Evolutionary conservation across 495 filamentous ascomycete genomes (phyloP).

Genomic region (Elasticomyces elasticus): DNA sequence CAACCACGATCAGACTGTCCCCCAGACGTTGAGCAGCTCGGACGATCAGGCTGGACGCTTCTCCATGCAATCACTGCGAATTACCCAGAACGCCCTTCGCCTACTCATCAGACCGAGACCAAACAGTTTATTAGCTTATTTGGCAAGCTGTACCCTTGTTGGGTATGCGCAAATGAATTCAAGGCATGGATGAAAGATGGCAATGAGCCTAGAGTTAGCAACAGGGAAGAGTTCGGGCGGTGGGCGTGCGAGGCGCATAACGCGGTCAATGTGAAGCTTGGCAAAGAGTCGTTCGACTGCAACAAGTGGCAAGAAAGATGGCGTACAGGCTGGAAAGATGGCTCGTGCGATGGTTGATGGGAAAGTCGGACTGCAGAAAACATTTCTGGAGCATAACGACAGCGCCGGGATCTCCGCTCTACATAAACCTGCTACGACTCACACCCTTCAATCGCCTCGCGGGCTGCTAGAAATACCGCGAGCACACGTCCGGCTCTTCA

Average conservation of each 20-base stretch:
- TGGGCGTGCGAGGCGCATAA: constrained; percentile 99
- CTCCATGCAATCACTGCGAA: constrained; percentile 81
- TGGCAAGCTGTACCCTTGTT: constrained; percentile 82
- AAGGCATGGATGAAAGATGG: constrained; percentile 62
- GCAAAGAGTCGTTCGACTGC: constrained; percentile 89
- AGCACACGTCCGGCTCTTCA: neutral
- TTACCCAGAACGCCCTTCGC: constrained; percentile 62
- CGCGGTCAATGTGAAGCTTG: constrained; percentile 87
- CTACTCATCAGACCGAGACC: constrained; percentile 61
- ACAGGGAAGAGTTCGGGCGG: constrained; percentile 64
- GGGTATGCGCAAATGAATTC: constrained; percentile 90
- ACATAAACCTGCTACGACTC: too few relatives aligned
- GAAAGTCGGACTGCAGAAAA: neutral
- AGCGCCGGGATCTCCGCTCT: neutral
- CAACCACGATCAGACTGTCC: constrained; percentile 39
- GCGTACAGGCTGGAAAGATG: constrained; percentile 89
- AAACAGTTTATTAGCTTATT: constrained; percentile 69
- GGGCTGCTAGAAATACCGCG: too few relatives aligned
- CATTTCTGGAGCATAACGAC: neutral
- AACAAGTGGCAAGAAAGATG: constrained; percentile 85
- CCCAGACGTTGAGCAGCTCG: constrained; percentile 74
- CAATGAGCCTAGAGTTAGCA: constrained; percentile 59
- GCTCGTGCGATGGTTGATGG: constrained; percentile 35
- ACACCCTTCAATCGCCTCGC: too few relatives aligned
- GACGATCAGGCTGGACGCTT: constrained; percentile 83